Base-by-base conservation (phyloP, 176 grass and related monocot species). In the Aegilops bicornis region DNA sequence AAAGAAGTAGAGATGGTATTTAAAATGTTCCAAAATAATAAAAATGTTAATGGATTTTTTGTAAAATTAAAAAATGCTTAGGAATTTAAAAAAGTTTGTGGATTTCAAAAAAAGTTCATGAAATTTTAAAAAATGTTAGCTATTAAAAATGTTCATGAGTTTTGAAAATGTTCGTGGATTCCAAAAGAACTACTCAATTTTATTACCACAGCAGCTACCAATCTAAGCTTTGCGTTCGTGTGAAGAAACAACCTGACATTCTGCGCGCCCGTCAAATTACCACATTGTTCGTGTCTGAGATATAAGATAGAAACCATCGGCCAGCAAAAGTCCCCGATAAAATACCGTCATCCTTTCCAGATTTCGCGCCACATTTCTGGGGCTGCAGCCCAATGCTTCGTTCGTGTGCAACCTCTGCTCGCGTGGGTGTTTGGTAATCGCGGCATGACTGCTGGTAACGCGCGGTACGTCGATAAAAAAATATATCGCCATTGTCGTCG, bases 331-430 rank as follows among this genome's bases (percentile, higher is more conserved):
- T 43, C 42, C 11, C 48, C 17, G 2, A 56, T 61, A 62, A 24
- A 62, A 24, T 24, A 62, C 19, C 9, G 9, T 62, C n/a, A 62
- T 19, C 59, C 59, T 4, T 62, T 62, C n/a, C n/a, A 11, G n/a
- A 11, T 62, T 62, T 62, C 0, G 61, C 15, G 88, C 88, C 68
- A 22, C 45, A 67, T 89, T 81, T 62, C 59, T 68, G 54, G 88
- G 88, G 24, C 82, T 19, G 76, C 59, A 25, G 82, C 67, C 77
- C 58, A 7, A 52, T 30, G 60, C 71, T 87, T 87, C 14, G 25
- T 77, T 62, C 15, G 43, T 29, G 31, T 74, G 58, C 67, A n/a
- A 58, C 68, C 65, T 29, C 50, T 31, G 31, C 19, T 74, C 32
- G 76, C 82, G 77, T 85, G 42, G 54, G 13, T 58, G 40, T 22